These are phyloP conservation scores for Lepidium sativum DNA, from an alignment of 345 rosid genomes.

Conservation along the genomic window DNA sequence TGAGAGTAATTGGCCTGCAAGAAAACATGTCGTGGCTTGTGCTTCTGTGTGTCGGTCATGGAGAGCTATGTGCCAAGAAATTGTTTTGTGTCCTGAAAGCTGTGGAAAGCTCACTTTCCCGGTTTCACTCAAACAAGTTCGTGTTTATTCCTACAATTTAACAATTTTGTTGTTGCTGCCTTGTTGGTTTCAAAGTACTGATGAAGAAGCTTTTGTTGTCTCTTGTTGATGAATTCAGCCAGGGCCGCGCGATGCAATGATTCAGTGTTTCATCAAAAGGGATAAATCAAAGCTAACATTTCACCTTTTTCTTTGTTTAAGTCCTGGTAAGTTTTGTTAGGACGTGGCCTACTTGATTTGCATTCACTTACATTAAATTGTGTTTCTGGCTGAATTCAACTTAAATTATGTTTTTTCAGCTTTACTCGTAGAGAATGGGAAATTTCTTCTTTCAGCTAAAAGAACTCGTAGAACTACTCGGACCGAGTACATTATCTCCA, in stretches of 20 bases:
- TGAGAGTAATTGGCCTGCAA: constrained; percentile 59
- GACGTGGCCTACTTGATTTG: neutral
- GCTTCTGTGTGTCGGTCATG: constrained; percentile 63
- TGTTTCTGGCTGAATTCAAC: neutral
- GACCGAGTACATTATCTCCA: constrained; percentile 61
- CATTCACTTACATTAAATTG: constrained; percentile 2
- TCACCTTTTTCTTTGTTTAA: constrained; percentile 55
- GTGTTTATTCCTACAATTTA: neutral
- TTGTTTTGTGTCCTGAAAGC: constrained; percentile 51
- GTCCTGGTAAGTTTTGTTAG: constrained; percentile 40
- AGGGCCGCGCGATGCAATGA: constrained; percentile 47
- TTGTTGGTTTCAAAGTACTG: neutral
- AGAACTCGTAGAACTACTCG: constrained; percentile 55
- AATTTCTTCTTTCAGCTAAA: constrained; percentile 69
- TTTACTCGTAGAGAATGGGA: constrained; percentile 55
- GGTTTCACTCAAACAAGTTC: constrained; percentile 54
- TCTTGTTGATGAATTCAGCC: constrained; percentile 33
- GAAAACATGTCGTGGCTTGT: constrained; percentile 53
- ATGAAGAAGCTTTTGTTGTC: neutral
- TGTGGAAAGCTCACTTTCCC: constrained; percentile 65
- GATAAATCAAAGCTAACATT: constrained; percentile 60
- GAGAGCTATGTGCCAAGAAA: constrained; percentile 63
- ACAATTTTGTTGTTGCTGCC: too few relatives aligned
- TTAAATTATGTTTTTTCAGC: constrained; percentile 25
- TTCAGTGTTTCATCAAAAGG: constrained; percentile 62